These are phyloP conservation scores for Pythium utonaiense DNA, from an alignment of 352 stramenopile species.

Conservation along the genomic window DNA sequence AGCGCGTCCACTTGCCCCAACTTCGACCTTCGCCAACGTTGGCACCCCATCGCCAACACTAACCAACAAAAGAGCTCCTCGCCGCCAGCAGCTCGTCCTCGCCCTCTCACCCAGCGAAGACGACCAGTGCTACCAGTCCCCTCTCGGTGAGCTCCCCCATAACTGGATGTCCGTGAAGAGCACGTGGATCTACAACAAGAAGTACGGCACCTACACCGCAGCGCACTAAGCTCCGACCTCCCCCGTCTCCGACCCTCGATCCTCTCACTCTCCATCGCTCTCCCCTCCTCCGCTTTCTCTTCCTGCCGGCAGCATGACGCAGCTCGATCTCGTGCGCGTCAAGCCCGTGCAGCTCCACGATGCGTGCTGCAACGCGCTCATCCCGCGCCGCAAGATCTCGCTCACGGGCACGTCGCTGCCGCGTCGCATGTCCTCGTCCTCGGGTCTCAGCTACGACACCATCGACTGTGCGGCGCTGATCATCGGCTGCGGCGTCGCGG, in stretches of 20 bases:
- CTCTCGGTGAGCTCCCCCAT: too few species aligned
- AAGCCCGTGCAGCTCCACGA: conserved; percentile 32
- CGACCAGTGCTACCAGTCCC: too few species aligned
- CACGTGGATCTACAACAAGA: conserved; percentile 82
- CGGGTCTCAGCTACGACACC: conserved; percentile 14
- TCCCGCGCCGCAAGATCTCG: conserved; percentile 37
- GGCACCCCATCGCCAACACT: not conserved
- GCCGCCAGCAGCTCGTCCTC: too few species aligned
- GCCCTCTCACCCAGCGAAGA: not conserved
- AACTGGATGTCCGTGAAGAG: conserved; percentile 79
- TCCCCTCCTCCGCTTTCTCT: too few species aligned
- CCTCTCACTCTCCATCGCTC: not conserved
- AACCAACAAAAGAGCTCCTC: not conserved
- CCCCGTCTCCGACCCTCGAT: not conserved
- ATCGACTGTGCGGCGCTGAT: conserved; percentile 50
- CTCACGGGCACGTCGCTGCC: conserved; percentile 19
- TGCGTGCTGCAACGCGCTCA: conserved; percentile 20
- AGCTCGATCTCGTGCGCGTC: conserved; percentile 42
- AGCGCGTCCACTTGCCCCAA: not conserved
- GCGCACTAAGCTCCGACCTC: conserved; percentile 48
- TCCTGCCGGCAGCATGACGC: conserved; percentile 55
- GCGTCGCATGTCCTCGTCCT: conserved; percentile 33
- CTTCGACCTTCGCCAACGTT: not conserved
- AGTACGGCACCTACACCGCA: conserved; percentile 68
- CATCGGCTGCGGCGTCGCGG: conserved; percentile 75